Evolutionary conservation across 176 grass and related monocot genomes (phyloP), one percentile per base, ranked within the genome.

Genomic region (Tuctoria greenei): DNA sequence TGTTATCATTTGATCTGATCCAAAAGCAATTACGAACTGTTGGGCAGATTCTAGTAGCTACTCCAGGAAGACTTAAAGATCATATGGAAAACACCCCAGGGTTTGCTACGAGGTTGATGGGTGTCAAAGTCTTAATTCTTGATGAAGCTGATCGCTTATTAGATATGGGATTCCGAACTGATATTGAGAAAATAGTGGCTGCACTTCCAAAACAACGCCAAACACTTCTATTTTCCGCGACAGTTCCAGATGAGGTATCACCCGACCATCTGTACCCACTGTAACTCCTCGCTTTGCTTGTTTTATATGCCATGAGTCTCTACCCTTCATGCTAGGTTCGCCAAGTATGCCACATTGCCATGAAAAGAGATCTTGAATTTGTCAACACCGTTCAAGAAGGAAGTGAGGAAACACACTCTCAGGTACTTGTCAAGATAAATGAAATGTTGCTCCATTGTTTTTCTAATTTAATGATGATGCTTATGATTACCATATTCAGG

Each of bases 51-150:
- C 40, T 98, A 42, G 84, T 98, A 67, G 95, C 91, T 52, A 98
- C 95, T 39, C 95, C 95, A 1, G 95, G 95, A 74, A 90, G 95
- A 60, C 86, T 98, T 64, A 92, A 57, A 86, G 95, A 98, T 84
- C 95, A 98, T 72, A 92, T 94, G 80, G 95, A 98, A 75, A 98
- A 98, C 82, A 98, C 95, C 50, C 84, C 95, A 69, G 95, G 91
- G 57, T 98, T 98, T 84, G 86, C 85, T 54, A 89, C 86, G 72
- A 85, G 91, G 74, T 82, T 98, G 65, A 88, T 83, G 81, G 95
- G 91, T 55, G 86, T 98, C 21, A 98, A 92, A 81, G 79, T 93
- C 18, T 82, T 98, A 85, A 88, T 98, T 81, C 90, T 98, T 17
- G 95, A 98, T 50, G 95, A 98, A 92, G 95, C 95, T 59, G 95